A percentile compares a stretch with the other conserved stretches of the same genome.
Conservation (phyloP, 192 early-diverging fungal species). For the Coemansia sp. region DNA sequence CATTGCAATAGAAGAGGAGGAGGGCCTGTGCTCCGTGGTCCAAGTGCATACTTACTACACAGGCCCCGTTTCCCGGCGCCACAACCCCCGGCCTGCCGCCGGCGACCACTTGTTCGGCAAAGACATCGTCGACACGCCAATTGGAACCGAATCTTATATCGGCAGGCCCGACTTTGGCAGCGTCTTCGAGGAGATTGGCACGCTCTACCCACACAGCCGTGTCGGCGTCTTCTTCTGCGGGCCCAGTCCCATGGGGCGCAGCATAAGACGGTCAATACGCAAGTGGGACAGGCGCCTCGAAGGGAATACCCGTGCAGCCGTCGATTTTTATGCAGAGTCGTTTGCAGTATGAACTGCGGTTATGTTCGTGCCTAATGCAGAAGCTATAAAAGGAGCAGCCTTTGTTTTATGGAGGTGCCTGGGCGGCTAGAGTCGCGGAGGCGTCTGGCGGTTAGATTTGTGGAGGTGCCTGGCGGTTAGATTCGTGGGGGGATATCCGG, state of each 20-base stretch:
- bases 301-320: slow-evolving; percentile 10
- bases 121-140: slow-evolving; percentile 57
- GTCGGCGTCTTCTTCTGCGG: slow-evolving; percentile 86
- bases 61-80: slow-evolving; percentile 49
- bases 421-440: too few relatives aligned
- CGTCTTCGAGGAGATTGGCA: slow-evolving; percentile 58
- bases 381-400: too few relatives aligned
- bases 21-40: slow-evolving; percentile 56
- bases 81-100: slow-evolving; percentile 38
- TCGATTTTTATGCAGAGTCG: slow-evolving; percentile 22
- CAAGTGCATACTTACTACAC: slow-evolving; percentile 67
- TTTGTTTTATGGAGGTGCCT: neutral
- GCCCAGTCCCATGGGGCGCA: slow-evolving; percentile 60
- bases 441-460: too few relatives aligned
- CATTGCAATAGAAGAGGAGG: slow-evolving; percentile 57
- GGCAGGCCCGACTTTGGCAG: slow-evolving; percentile 72
- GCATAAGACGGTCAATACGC: slow-evolving; percentile 47
- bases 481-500: too few relatives aligned
- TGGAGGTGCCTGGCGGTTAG: too few relatives aligned
- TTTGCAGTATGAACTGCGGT: too few relatives aligned
- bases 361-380: too few relatives aligned
- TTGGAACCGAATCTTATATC: slow-evolving; percentile 61
- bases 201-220: slow-evolving; percentile 54
- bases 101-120: slow-evolving; percentile 49
- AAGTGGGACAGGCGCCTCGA: slow-evolving; percentile 24